Evolutionary conservation across 2,329 filamentous ascomycete species (phyloP).

Genomic region (Alternaria metachromatica): DNA sequence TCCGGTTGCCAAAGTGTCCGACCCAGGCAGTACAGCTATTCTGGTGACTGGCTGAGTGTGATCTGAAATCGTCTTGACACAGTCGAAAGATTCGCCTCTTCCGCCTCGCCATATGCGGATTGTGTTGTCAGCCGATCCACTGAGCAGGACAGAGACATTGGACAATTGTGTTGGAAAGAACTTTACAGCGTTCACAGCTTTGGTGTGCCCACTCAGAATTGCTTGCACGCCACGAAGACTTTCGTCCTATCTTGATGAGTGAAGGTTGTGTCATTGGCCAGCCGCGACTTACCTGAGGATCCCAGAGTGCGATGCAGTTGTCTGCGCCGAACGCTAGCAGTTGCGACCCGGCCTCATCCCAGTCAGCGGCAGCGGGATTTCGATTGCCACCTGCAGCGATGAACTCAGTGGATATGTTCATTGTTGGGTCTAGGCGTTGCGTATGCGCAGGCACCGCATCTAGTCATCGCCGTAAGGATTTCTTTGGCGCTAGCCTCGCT

Average conservation of each 20-base stretch:
- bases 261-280: background rate
- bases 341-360: constrained; percentile 69
- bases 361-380: constrained; percentile 88
- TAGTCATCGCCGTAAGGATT: constrained; percentile 36
- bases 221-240: constrained; percentile 64
- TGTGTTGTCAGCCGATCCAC: constrained; percentile 80
- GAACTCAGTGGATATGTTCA: constrained; percentile 53
- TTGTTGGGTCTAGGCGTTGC: constrained; percentile 27
- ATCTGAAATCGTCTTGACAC: constrained; percentile 61
- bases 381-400: constrained; percentile 87
- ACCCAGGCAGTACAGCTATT: constrained; percentile 56
- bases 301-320: constrained; percentile 88
- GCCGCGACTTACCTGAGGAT: constrained; percentile 69
- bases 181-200: constrained; percentile 81
- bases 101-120: constrained; percentile 67
- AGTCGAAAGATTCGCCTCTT: constrained; percentile 45
- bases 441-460: constrained; percentile 18
- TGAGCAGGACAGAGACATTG: constrained; percentile 68
- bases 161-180: constrained; percentile 68
- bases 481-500: constrained; percentile 43
- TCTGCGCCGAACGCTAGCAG: constrained; percentile 88
- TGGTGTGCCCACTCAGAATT: constrained; percentile 77
- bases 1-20: constrained; percentile 62
- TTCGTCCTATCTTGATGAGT: constrained; percentile 48
- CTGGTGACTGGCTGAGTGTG: constrained; percentile 79